A percentile compares a stretch with the other conserved stretches of the same genome.
Evolutionary conservation across 2,329 filamentous ascomycete genomes (phyloP).

Genomic region (Trichoderma afroharzianum): DNA sequence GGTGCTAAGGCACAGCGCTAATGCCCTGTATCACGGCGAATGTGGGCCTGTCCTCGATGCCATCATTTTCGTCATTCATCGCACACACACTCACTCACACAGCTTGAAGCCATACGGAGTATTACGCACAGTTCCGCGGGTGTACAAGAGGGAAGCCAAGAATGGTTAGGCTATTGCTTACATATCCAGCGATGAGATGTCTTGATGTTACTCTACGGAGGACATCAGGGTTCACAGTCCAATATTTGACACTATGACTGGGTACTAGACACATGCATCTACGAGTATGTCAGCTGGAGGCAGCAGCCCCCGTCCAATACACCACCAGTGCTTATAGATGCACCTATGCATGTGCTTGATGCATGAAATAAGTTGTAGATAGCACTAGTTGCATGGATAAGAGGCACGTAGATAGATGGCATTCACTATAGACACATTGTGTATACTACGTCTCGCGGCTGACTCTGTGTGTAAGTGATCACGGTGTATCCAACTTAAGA

Average conservation of each 20-base stretch:
- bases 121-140: not conserved
- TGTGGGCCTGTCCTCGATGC: not conserved
- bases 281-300: no score
- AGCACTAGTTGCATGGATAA: not conserved
- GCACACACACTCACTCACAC: not conserved
- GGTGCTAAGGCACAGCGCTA: slow-evolving; percentile 1
- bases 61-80: slow-evolving; percentile 11
- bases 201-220: not conserved
- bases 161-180: not conserved
- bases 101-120: not conserved
- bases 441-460: not conserved
- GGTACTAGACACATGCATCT: no score
- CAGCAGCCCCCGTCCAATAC: not conserved
- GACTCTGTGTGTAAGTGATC: not conserved
- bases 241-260: not conserved
- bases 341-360: not conserved
- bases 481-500: no score
- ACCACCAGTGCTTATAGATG: not conserved
- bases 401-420: not conserved
- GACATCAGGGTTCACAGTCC: not conserved
- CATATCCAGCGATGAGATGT: rapidly evolving
- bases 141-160: not conserved
- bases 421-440: not conserved
- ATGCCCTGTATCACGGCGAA: not conserved
- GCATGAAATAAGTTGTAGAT: not conserved